Evolutionary conservation across 768 basidiomycete genomes (phyloP), one percentile per base, ranked within the genome.

Genomic region (Tylopilus balloui): DNA sequence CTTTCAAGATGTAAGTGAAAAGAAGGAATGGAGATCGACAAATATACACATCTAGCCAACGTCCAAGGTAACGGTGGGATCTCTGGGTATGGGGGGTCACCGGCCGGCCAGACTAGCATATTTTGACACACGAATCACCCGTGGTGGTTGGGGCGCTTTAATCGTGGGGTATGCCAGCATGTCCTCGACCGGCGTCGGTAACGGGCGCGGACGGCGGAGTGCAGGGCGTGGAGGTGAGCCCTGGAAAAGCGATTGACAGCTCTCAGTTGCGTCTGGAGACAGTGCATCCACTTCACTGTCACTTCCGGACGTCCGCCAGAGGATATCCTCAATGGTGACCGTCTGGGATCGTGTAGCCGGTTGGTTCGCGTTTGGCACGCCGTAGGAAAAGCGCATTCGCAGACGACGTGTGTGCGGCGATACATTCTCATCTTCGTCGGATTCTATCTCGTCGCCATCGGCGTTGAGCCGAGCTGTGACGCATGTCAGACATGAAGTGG

Each of bases 391-490:
- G 8, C 64, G 66, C 66, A 77, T 58, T 10, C 78, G 74, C 59
- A 73, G 69, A 47, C 75, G 77, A 29, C 78, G 75, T 24, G 71
- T 65, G 25, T 79, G 76, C 50, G 83, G 81, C 15, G 82, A 69
- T 44, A 51, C 56, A 25, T 52, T 50, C 31, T 79, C 77, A 51
- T 85, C 83, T 56, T 81, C 81, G 17, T 80, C 80, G 0, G 76
- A 74, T 3, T 80, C 71, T 48, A 84, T 76, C 59, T 84, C 81
- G 51, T 85, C 78, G 1, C 84, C 84, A 58, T 85, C 80, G 2
- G 74, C 66, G 52, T 73, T 65, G 3, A 75, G 55, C 29, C 66
- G 64, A 12, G 69, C 73, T 75, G 53, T 15, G 35, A 10, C 41
- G 12, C 6, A 13, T 20, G 45, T 55, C 38, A 62, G 48, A 53